Evolutionary conservation across 495 filamentous ascomycete genomes (phyloP).

Genomic region (Ramalina peruviana): DNA sequence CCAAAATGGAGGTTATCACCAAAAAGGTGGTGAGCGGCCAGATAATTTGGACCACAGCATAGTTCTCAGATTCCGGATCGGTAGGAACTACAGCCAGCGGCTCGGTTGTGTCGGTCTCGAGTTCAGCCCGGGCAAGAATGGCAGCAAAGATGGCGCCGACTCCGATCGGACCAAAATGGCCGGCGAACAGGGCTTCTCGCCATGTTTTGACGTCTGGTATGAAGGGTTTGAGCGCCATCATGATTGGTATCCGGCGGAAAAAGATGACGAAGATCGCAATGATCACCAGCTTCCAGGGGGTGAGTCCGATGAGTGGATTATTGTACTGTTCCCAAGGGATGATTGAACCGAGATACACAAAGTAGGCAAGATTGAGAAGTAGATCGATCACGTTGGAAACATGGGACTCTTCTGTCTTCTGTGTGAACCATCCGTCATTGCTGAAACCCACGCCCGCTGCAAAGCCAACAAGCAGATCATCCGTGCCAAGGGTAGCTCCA

Average conservation of each 20-base stretch:
- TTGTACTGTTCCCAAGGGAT: conserved; percentile 91
- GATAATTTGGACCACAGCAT: conserved; percentile 62
- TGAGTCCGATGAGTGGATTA: conserved; percentile 49
- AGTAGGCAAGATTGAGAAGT: conserved; percentile 91
- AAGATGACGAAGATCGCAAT: conserved; percentile 86
- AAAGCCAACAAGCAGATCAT: conserved; percentile 95
- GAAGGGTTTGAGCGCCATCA: conserved; percentile 80
- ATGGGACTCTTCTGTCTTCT: conserved; percentile 96
- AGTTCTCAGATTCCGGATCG: conserved; percentile 49
- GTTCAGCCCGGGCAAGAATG: conserved; percentile 77
- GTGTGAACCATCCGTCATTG: conserved; percentile 97
- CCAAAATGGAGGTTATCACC: conserved; percentile 85
- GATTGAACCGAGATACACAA: conserved; percentile 94
- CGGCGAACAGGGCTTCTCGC: conserved; percentile 95
- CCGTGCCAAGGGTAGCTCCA: conserved; percentile 79
- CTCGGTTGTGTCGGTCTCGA: conserved; percentile 59
- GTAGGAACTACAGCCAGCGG: conserved; percentile 43
- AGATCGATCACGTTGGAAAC: conserved; percentile 99
- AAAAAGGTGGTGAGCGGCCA: conserved; percentile 96
- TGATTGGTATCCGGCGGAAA: conserved; percentile 92
- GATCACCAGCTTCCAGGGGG: conserved; percentile 78
- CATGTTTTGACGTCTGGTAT: conserved; percentile 98
- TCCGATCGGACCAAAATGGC: conserved; percentile 96
- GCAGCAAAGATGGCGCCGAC: conserved; percentile 95
- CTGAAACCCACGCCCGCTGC: conserved; percentile 92